A percentile compares a stretch with the other conserved stretches of the same genome.
Conservation (phyloP, 345 rosid genomes). For the Rubroshorea leprosula region DNA sequence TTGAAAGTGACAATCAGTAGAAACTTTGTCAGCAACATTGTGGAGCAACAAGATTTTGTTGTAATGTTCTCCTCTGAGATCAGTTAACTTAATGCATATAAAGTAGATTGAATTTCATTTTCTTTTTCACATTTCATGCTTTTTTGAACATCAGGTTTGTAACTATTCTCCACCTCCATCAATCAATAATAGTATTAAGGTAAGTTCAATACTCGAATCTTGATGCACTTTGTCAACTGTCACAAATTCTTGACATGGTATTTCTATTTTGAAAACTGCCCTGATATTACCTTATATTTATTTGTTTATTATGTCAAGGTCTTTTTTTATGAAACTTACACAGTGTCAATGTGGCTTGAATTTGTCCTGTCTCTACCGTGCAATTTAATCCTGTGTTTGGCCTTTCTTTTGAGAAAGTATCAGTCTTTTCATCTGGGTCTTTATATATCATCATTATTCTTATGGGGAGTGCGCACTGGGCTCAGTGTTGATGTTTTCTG, state of each 20-base stretch:
- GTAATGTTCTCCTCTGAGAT: constrained; percentile 18
- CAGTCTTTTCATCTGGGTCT: background rate
- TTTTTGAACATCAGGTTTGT: constrained; percentile 35
- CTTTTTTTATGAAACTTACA: background rate
- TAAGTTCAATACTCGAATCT: background rate
- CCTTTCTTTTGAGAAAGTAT: too few relatives aligned
- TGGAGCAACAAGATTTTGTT: constrained; percentile 42
- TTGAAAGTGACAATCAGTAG: constrained; percentile 46
- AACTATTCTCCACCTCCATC: constrained; percentile 46
- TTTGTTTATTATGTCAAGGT: too few relatives aligned
- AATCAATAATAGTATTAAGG: constrained; percentile 32
- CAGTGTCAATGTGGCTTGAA: too few relatives aligned
- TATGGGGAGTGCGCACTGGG: background rate
- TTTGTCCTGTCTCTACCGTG: too few relatives aligned
- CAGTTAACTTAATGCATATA: background rate
- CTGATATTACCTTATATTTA: constrained; percentile 1
- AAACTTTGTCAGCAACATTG: constrained; percentile 39
- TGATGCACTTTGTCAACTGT: background rate
- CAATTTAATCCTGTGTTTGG: too few relatives aligned
- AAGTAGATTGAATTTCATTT: background rate
- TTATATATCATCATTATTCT: background rate
- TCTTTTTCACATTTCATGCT: background rate
- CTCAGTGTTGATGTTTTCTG: background rate
- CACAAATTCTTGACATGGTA: background rate
- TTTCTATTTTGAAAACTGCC: background rate